Base-by-base conservation (phyloP, 2,329 filamentous ascomycete species). In the Curvularia eragrostidis region DNA sequence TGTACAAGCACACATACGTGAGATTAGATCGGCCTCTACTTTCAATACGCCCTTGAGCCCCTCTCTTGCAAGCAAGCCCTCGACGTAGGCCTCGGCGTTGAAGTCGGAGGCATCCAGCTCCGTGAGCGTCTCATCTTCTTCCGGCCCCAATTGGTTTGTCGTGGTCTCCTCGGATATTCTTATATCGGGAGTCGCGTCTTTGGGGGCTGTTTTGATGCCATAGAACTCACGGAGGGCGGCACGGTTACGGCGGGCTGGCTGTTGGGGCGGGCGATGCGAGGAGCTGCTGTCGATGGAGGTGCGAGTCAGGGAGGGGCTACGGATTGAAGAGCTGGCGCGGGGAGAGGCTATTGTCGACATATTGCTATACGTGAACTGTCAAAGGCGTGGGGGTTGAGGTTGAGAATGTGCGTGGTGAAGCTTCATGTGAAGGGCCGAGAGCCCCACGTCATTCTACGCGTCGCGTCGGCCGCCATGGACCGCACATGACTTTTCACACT, bases 171-270 rank as follows among this genome's bases (percentile, higher is more conserved):
- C 72, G 36, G 72, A 73, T 32, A 74, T 75, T 50, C 67, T 71
- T 9, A 70, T 49, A 42, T 72, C 55, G 30, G 51, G 15, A 0
- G 44, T 67, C 30, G 62, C 61, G 23, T 67, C 70, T 65, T 73
- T 68, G 44, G 69, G 73, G 3, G 82, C 69, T 19, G 75, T 75
- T 64, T 88, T 89, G 48, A 98, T 84, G 73, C 95, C 95, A 80
- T 98, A 98, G 82, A 97, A 98, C 73, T 97, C 93, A 69, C 95
- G 90, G 19, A 98, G 84, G 6, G 94, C 94, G 54, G 90, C 87
- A 64, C 94, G 90, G 79, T 96, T 96, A 61, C 90, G 84, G 55
- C 85, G 83, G 19, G 63, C 67, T 80, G 81, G 85, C 80, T 60
- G 28, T 79, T 60, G 28, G 63, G 68, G 57, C 66, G 61, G 23